These are phyloP conservation scores for Hylodesmum podocarpum DNA, from an alignment of 306 rosid genomes.

Conservation along the genomic window DNA sequence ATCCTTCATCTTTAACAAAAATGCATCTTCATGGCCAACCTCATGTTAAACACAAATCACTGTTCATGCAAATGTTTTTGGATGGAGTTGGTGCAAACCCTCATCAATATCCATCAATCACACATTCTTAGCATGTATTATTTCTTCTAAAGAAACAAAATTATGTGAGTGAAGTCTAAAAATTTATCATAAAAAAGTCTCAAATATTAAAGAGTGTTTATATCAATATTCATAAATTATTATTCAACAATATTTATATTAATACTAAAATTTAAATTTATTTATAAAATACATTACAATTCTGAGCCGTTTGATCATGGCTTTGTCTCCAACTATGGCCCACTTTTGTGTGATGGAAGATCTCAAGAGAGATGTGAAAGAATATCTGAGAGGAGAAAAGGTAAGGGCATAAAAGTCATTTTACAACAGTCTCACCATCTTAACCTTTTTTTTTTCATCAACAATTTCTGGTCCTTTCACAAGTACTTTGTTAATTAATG, in stretches of 20 bases:
- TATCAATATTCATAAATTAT: too few species aligned
- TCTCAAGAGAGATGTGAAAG: constrained; percentile 18
- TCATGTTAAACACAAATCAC: background rate
- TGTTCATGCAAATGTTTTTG: background rate
- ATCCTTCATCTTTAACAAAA: background rate
- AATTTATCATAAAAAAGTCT: too few species aligned
- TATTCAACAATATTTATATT: too few species aligned
- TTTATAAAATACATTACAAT: background rate
- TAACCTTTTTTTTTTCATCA: background rate
- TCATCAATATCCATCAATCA: background rate
- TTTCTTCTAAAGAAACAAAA: too few species aligned
- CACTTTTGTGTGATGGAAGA: constrained; percentile 17
- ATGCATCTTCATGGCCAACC: background rate
- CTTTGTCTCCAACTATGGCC: background rate
- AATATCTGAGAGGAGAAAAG: constrained; percentile 13
- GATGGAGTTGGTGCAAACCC: too few species aligned
- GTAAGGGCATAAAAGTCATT: constrained; percentile 43
- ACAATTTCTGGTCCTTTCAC: constrained; percentile 30
- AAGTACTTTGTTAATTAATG: constrained; percentile 20
- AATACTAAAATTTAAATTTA: too few species aligned
- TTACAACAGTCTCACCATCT: background rate
- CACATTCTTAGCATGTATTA: background rate
- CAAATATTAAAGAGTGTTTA: too few species aligned
- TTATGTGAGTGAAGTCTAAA: too few species aligned
- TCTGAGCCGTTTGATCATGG: constrained; percentile 13